Conservation (phyloP, 371 early-diverging fungal species). For the Synchytrium microbalum region DNA sequence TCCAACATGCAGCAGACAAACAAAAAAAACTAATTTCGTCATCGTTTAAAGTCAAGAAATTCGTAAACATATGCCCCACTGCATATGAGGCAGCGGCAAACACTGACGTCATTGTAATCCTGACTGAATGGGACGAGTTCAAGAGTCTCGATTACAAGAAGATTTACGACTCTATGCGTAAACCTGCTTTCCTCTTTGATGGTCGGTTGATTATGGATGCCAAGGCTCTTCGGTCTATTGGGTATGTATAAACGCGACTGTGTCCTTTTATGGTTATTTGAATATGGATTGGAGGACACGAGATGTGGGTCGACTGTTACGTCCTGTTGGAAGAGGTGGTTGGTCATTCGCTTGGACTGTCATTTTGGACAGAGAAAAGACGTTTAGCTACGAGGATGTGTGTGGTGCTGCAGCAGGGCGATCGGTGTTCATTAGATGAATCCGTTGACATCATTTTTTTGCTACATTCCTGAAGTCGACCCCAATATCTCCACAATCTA, state of each 20-base stretch:
- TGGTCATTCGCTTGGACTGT: too few species aligned
- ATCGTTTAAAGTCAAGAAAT: constrained; percentile 42
- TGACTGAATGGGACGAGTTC: constrained; percentile 94
- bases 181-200: constrained; percentile 90
- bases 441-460: background rate
- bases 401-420: too few species aligned
- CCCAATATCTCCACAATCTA: background rate
- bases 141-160: constrained; percentile 62
- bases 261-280: too few species aligned
- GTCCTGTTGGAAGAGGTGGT: too few species aligned
- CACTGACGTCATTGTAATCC: constrained; percentile 78
- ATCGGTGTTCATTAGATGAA: too few species aligned
- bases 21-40: background rate
- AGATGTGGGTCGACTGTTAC: too few species aligned
- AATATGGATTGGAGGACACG: too few species aligned
- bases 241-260: too few species aligned
- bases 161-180: constrained; percentile 68
- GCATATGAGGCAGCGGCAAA: constrained; percentile 63
- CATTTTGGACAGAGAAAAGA: too few species aligned
- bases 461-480: background rate
- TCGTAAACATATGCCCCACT: constrained; percentile 49
- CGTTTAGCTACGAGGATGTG: too few species aligned
- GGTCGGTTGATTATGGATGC: constrained; percentile 81
- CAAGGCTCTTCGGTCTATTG: constrained; percentile 62
- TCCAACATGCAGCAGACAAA: background rate